Conservation (phyloP, 1,284 basidiomycete genomes). For the Naganishia albida region DNA sequence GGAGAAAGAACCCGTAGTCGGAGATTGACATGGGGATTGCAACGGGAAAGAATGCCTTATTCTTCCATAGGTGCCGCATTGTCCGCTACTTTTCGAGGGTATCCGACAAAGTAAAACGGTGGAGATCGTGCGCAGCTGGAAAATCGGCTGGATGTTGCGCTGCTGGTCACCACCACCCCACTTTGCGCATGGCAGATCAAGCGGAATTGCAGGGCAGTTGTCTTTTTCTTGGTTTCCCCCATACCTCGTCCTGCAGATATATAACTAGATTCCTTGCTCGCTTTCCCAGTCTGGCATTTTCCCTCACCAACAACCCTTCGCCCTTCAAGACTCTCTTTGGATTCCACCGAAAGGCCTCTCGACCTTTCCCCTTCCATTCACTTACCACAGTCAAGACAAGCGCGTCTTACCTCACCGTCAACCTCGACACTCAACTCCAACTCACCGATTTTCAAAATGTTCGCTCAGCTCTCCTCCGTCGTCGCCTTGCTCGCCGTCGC, state of each 20-base stretch:
- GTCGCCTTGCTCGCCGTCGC: slow-evolving; percentile 59
- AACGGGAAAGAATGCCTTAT: background rate
- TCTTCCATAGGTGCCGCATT: slow-evolving; percentile 1
- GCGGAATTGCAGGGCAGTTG: background rate
- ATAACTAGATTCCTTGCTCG: background rate
- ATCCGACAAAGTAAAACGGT: background rate
- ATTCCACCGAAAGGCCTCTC: slow-evolving; percentile 33
- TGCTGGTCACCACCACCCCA: background rate
- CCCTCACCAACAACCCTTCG: slow-evolving; percentile 23
- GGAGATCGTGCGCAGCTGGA: background rate
- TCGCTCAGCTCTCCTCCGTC: slow-evolving; percentile 56
- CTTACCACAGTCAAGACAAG: slow-evolving; percentile 31
- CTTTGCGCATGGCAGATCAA: background rate
- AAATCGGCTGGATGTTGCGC: background rate
- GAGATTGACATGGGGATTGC: background rate
- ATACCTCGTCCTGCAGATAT: slow-evolving; percentile 6
- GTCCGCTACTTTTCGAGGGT: slow-evolving; percentile 13
- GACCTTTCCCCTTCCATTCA: slow-evolving; percentile 33
- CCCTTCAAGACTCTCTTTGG: slow-evolving; percentile 21
- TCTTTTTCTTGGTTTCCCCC: background rate
- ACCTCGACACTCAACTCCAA: slow-evolving; percentile 25
- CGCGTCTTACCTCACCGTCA: slow-evolving; percentile 25
- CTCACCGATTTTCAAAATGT: slow-evolving; percentile 39
- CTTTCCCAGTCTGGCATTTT: background rate
- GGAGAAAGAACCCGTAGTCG: slow-evolving; percentile 1